Evolutionary conservation across 1,284 basidiomycete species (phyloP).

Genomic region (Fomitiporia mediterranea): DNA sequence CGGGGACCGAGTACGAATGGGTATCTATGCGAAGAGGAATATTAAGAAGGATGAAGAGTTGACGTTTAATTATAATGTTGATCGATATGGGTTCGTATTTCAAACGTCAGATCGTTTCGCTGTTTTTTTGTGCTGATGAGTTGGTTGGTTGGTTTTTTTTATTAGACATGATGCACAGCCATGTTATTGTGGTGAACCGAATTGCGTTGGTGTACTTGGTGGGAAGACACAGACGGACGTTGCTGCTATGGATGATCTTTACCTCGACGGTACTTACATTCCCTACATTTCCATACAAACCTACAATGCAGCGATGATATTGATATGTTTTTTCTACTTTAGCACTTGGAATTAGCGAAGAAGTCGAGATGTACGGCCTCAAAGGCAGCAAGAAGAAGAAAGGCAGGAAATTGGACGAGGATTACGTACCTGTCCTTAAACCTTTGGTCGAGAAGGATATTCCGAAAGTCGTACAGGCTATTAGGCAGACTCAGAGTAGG

Average conservation of each 20-base stretch:
- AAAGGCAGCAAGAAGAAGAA: conserved; percentile 91
- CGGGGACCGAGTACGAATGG: conserved; percentile 90
- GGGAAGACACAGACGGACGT: conserved; percentile 99
- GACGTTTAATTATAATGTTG: conserved; percentile 99
- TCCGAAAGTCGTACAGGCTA: conserved; percentile 87
- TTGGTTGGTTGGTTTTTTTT: background rate
- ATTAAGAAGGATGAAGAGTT: conserved; percentile 87
- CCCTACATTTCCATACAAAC: conserved; percentile 26
- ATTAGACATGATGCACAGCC: conserved; percentile 88
- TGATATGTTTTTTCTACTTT: conserved; percentile 16
- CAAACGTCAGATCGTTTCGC: conserved; percentile 1
- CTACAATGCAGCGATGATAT: conserved; percentile 3
- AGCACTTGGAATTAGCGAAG: conserved; percentile 96
- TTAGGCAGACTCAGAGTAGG: conserved; percentile 84
- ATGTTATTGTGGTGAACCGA: conserved; percentile 95
- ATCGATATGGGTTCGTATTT: conserved; percentile 83
- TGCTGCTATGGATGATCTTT: conserved; percentile 89
- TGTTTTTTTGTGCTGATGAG: background rate
- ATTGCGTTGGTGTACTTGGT: conserved; percentile 94
- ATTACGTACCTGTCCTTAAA: conserved; percentile 80
- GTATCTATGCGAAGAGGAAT: conserved; percentile 89
- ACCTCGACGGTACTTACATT: conserved; percentile 93
- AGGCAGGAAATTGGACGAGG: conserved; percentile 89
- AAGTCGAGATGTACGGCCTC: conserved; percentile 74
- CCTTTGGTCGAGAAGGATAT: conserved; percentile 78